These are phyloP conservation scores for Flaveria bidentis DNA, from an alignment of 129 eudicot species.

Conservation along the genomic window DNA sequence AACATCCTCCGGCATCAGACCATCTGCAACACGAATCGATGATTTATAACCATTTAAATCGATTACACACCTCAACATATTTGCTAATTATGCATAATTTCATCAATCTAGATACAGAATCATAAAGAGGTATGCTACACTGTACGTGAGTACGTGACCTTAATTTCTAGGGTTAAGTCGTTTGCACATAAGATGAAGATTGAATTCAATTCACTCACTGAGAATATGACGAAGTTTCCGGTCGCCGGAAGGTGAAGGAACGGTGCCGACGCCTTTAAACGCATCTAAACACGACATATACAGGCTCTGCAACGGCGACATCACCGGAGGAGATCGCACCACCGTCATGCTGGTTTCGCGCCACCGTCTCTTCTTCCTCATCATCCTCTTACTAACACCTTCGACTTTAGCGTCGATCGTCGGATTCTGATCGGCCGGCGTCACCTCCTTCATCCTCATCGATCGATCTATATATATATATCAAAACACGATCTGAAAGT, in stretches of 20 bases:
- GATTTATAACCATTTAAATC: background rate
- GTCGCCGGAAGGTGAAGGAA: constrained; percentile 55
- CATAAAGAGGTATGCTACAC: too few relatives aligned
- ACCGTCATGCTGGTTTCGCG: constrained; percentile 24
- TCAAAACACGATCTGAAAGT: background rate
- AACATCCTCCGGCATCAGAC: constrained; percentile 69
- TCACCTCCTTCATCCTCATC: constrained; percentile 28
- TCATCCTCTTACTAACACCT: constrained; percentile 34
- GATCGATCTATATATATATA: constrained; percentile 16
- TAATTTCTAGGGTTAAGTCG: too few relatives aligned
- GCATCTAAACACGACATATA: constrained; percentile 47
- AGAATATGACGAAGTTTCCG: constrained; percentile 52
- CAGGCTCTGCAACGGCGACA: constrained; percentile 50
- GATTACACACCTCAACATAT: background rate
- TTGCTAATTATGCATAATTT: too few relatives aligned
- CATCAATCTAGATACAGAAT: too few relatives aligned
- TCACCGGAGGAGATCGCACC: constrained; percentile 23
- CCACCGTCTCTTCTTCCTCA: constrained; percentile 50
- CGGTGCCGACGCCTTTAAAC: constrained; percentile 64
- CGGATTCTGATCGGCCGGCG: constrained; percentile 19
- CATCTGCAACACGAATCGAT: constrained; percentile 46
- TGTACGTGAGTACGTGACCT: too few relatives aligned
- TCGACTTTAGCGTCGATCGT: background rate
- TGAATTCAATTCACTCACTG: constrained; percentile 36
- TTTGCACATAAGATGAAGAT: background rate